These are phyloP conservation scores for Moesziomyces sp. DNA, from an alignment of 1,284 basidiomycete genomes.

Conservation along the genomic window DNA sequence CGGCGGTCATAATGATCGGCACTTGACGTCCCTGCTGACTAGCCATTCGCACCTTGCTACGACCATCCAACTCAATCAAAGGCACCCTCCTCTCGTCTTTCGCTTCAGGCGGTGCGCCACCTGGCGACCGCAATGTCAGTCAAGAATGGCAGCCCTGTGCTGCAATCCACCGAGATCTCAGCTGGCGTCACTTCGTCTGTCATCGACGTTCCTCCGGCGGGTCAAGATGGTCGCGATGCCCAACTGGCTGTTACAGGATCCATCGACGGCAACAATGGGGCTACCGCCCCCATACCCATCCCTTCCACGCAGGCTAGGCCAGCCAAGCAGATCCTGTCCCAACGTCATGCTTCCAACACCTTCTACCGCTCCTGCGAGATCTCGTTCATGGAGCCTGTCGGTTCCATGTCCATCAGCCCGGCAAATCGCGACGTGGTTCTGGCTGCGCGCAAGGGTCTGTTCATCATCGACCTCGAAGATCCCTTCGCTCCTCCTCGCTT, in stretches of 20 bases:
- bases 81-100: no score
- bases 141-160: constrained; percentile 23
- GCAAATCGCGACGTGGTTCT: constrained; percentile 66
- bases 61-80: no score
- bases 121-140: constrained; percentile 1
- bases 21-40: no score
- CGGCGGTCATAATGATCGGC: no score
- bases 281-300: constrained; percentile 28
- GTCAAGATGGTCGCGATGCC: constrained; percentile 40
- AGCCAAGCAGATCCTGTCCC: constrained; percentile 23
- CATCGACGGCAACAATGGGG: constrained; percentile 4
- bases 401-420: constrained; percentile 66
- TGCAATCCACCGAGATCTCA: constrained; percentile 41
- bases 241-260: constrained; percentile 27
- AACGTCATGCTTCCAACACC: constrained; percentile 43
- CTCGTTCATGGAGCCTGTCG: constrained; percentile 61
- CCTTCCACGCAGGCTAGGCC: constrained; percentile 12
- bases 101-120: no score
- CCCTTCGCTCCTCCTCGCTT: constrained; percentile 89
- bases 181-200: constrained; percentile 18
- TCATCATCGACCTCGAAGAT: constrained; percentile 91
- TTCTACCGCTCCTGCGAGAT: constrained; percentile 51
- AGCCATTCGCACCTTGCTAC: no score
- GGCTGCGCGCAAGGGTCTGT: constrained; percentile 82
- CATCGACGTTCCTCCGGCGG: constrained; percentile 26